Base-by-base conservation (phyloP, 495 filamentous ascomycete genomes). In the Aspergillus diversus region DNA sequence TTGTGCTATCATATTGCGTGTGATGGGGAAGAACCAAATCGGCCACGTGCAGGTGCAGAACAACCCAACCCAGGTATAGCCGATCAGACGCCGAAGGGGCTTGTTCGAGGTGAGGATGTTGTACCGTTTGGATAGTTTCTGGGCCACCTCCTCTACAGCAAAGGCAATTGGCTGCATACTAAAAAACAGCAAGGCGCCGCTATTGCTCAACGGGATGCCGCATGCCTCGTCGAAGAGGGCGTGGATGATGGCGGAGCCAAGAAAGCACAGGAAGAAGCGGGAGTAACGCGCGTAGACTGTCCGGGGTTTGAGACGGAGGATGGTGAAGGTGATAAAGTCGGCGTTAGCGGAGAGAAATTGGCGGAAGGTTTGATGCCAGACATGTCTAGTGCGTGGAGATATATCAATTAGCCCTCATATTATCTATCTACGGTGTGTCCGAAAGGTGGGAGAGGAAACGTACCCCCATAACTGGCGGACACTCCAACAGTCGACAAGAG, bases 351-450 rank as follows among this genome's bases (percentile, higher is more conserved):
- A 9, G 0, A 59, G 46, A 21, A 51, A 50, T 4, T n/a, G 7
- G 46, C 57, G 57, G 46, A 59, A 59, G 15, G 6, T 31, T 39
- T 59, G 57, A 34, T 59, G 57, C 57, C 57, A 59, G 32, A 16
- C 9, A 9, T 7, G 5, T 27, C 47, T 49, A 27, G 15, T 9
- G 39, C 15, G 39, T 9, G 3, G 8, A 9, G 39, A 15, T 27
- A 49, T 17, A 13, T 48, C 16, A 7, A 21, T 48, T 48, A 48
- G 46, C 46, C n/a, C 8, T 9, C 39, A 3, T 43, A 15, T 43
- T 9, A 2, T 1, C 21, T 27, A 1, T 27, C 3, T 1, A 43
- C 8, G 39, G 15, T 9, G 7, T 33, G 21, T 1, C 8, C 11
- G 42, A 17, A 57, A 9, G 35, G 16, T n/a, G 34, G 52, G 33